Base-by-base conservation (phyloP, 352 stramenopile genomes). In the Phytophthora cactorum region DNA sequence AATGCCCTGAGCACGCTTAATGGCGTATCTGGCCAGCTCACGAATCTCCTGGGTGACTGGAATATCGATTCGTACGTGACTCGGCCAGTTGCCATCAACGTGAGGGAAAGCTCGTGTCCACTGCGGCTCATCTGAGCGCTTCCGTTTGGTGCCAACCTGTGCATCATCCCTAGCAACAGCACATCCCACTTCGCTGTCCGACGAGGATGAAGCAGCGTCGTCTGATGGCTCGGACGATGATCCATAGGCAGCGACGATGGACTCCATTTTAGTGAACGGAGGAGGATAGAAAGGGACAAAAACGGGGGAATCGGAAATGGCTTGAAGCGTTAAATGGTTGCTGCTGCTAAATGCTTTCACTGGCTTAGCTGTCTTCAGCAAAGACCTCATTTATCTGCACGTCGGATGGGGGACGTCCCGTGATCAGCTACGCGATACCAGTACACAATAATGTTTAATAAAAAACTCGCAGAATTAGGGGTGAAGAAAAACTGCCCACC, bases 61-160 rank as follows among this genome's bases (percentile, higher is more conserved):
- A n/a, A 93, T 70, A 22, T 72, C 45, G 36, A 93, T 77, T 38
- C 75, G 73, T 38, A 95, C 75, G 31, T 95, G 84, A 52, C 85
- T 93, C 47, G 88, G 86, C 88, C 88, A 95, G 54, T 95, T 91
- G 53, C 86, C 88, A 46, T 90, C 83, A 9, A 93, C 84, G 52
- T 93, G 86, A 28, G 81, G 72, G 53, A 95, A 93, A 22, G 72
- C 66, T 61, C 88, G 81, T 49, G 69, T 84, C 85, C 84, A 93
- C 43, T 72, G 66, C 28, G 52, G 55, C 7, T 74, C 59, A n/a
- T 56, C n/a, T 5, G 28, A 41, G 29, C 81, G 82, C 53, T 82
- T 83, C 25, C 81, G 75, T 58, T 91, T 92, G 38, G n/a, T 41
- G 5, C 63, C 70, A 5, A 70, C 47, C 3, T 50, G 52, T 4